Evolutionary conservation across 1,284 basidiomycete genomes (phyloP).

Genomic region (Irpex rosettiformis): DNA sequence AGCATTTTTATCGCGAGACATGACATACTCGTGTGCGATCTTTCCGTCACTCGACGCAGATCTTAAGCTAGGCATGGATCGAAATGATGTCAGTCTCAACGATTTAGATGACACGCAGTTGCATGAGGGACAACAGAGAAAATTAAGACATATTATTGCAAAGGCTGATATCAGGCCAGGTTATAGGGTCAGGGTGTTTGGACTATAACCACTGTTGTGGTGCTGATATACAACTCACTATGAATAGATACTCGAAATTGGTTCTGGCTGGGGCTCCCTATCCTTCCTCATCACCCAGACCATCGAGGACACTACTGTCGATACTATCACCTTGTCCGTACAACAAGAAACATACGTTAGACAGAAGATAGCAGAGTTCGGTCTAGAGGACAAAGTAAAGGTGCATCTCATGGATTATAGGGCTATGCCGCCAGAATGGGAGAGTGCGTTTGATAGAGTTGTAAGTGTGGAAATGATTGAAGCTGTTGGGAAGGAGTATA

Average conservation of each 20-base stretch:
- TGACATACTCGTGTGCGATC: slow-evolving; percentile 82
- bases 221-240: neutral
- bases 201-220: neutral
- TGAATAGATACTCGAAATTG: slow-evolving; percentile 60
- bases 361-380: slow-evolving; percentile 43
- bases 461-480: slow-evolving; percentile 83
- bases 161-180: slow-evolving; percentile 53
- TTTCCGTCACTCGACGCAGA: slow-evolving; percentile 66
- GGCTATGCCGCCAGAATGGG: slow-evolving; percentile 61
- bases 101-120: slow-evolving; percentile 68
- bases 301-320: slow-evolving; percentile 57
- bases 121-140: slow-evolving; percentile 65
- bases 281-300: slow-evolving; percentile 60
- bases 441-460: slow-evolving; percentile 64
- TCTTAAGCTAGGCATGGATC: slow-evolving; percentile 29
- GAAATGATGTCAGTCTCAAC: slow-evolving; percentile 30
- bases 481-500: slow-evolving; percentile 67
- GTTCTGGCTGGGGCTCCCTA: slow-evolving; percentile 79
- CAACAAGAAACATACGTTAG: slow-evolving; percentile 68
- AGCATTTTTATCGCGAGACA: slow-evolving; percentile 72
- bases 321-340: slow-evolving; percentile 73
- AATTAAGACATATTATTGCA: slow-evolving; percentile 52
- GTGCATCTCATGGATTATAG: slow-evolving; percentile 81
- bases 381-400: slow-evolving; percentile 47
- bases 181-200: slow-evolving; percentile 43